A percentile compares a stretch with the other conserved stretches of the same genome.
These are phyloP conservation scores for Oryza rufipogon DNA, from an alignment of 176 grass and related monocot species.

Conservation along the genomic window DNA sequence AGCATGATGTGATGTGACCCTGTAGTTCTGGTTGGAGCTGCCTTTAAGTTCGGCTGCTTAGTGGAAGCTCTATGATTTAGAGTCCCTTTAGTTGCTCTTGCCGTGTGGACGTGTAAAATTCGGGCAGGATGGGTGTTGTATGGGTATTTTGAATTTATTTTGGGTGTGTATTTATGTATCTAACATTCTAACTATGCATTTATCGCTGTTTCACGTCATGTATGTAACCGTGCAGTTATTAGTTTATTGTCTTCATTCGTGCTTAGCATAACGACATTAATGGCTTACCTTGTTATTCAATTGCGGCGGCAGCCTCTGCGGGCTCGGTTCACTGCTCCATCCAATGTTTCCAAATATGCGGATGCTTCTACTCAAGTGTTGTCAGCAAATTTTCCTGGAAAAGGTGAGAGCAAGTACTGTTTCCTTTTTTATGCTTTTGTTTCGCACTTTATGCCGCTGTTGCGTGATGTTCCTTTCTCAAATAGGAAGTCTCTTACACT, in stretches of 20 bases:
- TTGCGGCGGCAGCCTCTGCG: slow-evolving; percentile 32
- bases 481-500: slow-evolving; percentile 26
- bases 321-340: slow-evolving; percentile 19
- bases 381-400: slow-evolving; percentile 25
- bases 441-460: not conserved
- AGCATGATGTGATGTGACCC: not conserved
- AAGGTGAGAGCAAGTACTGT: slow-evolving; percentile 29
- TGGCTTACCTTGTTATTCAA: slow-evolving; percentile 25
- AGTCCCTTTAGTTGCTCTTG: not conserved
- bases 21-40: slow-evolving; percentile 8
- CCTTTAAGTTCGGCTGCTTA: not conserved
- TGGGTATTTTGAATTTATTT: not conserved
- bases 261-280: not conserved
- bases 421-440: not conserved
- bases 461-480: slow-evolving; percentile 17
- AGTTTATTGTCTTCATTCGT: slow-evolving; percentile 1
- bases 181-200: not conserved
- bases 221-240: not conserved
- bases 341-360: slow-evolving; percentile 26
- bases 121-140: not conserved
- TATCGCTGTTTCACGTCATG: not conserved
- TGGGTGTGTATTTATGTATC: not conserved
- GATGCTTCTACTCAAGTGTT: slow-evolving; percentile 39
- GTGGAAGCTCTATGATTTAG: slow-evolving; percentile 1
- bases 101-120: not conserved